A percentile compares a stretch with the other conserved stretches of the same genome.
Conservation (phyloP, 2,329 filamentous ascomycete species). For the Zymoseptoria crescenta region DNA sequence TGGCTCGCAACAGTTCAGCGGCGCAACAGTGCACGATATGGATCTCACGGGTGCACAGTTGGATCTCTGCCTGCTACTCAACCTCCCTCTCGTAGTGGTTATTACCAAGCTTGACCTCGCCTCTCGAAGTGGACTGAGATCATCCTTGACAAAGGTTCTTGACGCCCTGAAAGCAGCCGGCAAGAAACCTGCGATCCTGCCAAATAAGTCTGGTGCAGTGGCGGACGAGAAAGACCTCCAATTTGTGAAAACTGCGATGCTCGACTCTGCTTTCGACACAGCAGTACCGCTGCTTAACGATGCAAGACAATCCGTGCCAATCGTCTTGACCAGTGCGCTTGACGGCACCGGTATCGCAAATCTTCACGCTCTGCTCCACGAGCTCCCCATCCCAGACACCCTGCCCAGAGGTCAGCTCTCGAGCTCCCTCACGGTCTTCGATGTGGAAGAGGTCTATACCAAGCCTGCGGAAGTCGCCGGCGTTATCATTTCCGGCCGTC, state of each 20-base stretch:
- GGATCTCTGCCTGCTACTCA: conserved; percentile 73
- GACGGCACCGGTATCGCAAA: conserved; percentile 74
- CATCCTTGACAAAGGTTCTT: conserved; percentile 64
- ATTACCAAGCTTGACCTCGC: conserved; percentile 90
- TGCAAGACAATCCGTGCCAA: conserved; percentile 57
- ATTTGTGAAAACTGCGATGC: conserved; percentile 50
- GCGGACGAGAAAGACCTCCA: conserved; percentile 44
- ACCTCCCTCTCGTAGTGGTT: conserved; percentile 68
- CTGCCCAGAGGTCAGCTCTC: background rate
- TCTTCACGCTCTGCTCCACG: conserved; percentile 71
- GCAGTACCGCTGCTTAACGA: conserved; percentile 45
- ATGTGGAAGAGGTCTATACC: conserved; percentile 84
- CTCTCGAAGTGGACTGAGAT: conserved; percentile 61
- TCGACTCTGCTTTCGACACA: conserved; percentile 48
- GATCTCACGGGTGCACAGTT: conserved; percentile 74
- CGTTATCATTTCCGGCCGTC: conserved; percentile 71
- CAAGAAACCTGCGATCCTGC: conserved; percentile 64
- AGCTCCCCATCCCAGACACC: conserved; percentile 55
- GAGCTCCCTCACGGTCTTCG: conserved; percentile 53
- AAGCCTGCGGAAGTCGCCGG: conserved; percentile 36
- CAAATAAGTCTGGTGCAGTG: conserved; percentile 23
- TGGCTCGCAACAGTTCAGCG: conserved; percentile 45
- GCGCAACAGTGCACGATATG: conserved; percentile 48
- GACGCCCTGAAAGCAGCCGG: conserved; percentile 69
- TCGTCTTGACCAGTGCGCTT: conserved; percentile 79